Conservation (phyloP, 352 stramenopile species). For the Sclerospora graminicola region DNA sequence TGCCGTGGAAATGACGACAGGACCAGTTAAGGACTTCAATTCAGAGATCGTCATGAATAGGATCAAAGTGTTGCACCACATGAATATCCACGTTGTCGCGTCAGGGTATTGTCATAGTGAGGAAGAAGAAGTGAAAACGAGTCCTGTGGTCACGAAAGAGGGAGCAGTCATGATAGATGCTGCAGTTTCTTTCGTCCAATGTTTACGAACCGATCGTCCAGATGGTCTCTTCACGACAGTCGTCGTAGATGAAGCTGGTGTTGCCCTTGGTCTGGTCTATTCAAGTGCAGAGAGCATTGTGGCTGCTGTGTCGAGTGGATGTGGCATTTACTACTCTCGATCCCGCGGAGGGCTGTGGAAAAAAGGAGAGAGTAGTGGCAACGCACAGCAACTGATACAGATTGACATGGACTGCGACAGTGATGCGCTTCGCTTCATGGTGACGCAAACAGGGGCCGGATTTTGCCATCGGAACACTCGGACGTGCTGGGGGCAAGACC, state of each 20-base stretch:
- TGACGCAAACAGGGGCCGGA: constrained; percentile 74
- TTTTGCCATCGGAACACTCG: constrained; percentile 87
- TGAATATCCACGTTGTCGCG: constrained; percentile 48
- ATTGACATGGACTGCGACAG: constrained; percentile 94
- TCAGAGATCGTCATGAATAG: constrained; percentile 22
- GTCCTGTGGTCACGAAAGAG: constrained; percentile 7
- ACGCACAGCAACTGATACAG: constrained; percentile 88
- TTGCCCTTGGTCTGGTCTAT: constrained; percentile 91
- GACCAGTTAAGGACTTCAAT: neutral
- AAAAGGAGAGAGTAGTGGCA: constrained; percentile 94
- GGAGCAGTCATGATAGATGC: constrained; percentile 25
- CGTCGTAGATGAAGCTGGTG: constrained; percentile 84
- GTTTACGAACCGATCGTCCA: constrained; percentile 78
- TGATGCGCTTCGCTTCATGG: constrained; percentile 91
- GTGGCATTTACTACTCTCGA: constrained; percentile 93
- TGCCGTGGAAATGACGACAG: constrained; percentile 33
- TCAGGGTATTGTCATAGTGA: constrained; percentile 17
- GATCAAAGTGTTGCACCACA: constrained; percentile 52
- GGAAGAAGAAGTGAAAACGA: constrained; percentile 11
- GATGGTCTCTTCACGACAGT: constrained; percentile 92
- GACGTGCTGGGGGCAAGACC: constrained; percentile 89
- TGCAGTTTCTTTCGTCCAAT: constrained; percentile 51
- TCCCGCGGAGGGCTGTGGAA: constrained; percentile 88
- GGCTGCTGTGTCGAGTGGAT: constrained; percentile 73
- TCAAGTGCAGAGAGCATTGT: constrained; percentile 89